phyloP scores from a whole-genome alignment of 2,329 filamentous ascomycete species.

The Cercospora sesami region DNA sequence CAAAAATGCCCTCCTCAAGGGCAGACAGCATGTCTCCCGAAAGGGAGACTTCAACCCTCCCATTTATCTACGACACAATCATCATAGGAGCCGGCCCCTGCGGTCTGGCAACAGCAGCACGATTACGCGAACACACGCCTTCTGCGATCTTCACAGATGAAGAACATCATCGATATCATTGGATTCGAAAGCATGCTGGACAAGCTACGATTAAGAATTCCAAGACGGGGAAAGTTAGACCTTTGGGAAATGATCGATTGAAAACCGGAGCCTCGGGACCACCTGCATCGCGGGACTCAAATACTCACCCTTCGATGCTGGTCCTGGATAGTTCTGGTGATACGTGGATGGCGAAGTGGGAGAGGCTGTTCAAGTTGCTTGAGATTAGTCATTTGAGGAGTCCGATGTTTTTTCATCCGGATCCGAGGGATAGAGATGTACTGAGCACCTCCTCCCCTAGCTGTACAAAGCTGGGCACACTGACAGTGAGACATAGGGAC shows the following conservation, averaged over 20 bases:
- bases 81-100: constrained; percentile 75
- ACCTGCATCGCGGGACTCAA: background rate
- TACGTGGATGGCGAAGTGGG: constrained; percentile 71
- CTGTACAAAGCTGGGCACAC: too few species aligned
- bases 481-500: constrained; percentile 35
- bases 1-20: constrained; percentile 18
- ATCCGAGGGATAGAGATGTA: constrained; percentile 74
- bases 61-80: constrained; percentile 61
- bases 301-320: constrained; percentile 50
- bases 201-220: constrained; percentile 60
- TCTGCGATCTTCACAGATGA: constrained; percentile 81
- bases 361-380: constrained; percentile 65
- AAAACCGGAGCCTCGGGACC: too few species aligned
- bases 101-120: constrained; percentile 70
- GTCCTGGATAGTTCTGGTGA: constrained; percentile 67
- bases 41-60: constrained; percentile 17
- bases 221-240: constrained; percentile 44
- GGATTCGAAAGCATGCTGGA: constrained; percentile 66
- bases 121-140: constrained; percentile 70
- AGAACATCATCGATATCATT: constrained; percentile 78
- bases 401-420: constrained; percentile 81
- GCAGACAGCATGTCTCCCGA: constrained; percentile 26
- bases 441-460: too few species aligned
- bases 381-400: constrained; percentile 72
- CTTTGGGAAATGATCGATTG: constrained; percentile 26